Percentiles rank a stretch among this genome's conserved stretches.
These are phyloP conservation scores for Cucumis cinereus DNA, from an alignment of 306 rosid species.

Conservation along the genomic window DNA sequence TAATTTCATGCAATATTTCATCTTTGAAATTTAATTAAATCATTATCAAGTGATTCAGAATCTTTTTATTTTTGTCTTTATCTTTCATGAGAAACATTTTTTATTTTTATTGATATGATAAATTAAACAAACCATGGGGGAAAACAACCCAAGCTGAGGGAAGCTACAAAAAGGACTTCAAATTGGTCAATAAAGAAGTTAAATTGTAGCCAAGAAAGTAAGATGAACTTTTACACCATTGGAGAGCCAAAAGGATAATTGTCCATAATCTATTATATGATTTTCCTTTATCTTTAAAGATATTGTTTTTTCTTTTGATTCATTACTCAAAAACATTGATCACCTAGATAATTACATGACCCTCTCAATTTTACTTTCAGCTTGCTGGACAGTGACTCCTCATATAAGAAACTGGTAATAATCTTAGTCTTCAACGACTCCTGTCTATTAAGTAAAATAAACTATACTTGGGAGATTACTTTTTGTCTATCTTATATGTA, in stretches of 20 bases:
- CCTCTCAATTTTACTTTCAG: constrained; percentile 18
- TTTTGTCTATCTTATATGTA: not conserved
- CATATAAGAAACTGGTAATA: constrained; percentile 22
- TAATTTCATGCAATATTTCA: not conserved
- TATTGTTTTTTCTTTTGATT: not conserved
- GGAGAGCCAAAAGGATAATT: not conserved
- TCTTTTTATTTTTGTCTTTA: not conserved
- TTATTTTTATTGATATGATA: not conserved
- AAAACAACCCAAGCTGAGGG: not conserved
- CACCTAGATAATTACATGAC: not conserved
- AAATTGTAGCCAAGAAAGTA: not conserved
- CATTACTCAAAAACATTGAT: not conserved
- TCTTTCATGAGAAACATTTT: not conserved
- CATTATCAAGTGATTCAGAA: not conserved
- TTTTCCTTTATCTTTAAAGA: not conserved
- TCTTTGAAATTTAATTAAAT: not conserved
- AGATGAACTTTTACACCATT: not conserved
- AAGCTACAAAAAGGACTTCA: not conserved
- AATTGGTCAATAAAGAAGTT: not conserved
- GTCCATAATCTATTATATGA: not conserved
- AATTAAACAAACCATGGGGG: not conserved
- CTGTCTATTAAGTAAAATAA: not conserved
- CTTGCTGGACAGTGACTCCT: constrained; percentile 30
- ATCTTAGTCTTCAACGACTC: not conserved
- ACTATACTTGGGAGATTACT: not conserved